These are phyloP conservation scores for Nymphaea thermarum DNA, from an alignment of 164 flowering plant genomes.

Conservation along the genomic window DNA sequence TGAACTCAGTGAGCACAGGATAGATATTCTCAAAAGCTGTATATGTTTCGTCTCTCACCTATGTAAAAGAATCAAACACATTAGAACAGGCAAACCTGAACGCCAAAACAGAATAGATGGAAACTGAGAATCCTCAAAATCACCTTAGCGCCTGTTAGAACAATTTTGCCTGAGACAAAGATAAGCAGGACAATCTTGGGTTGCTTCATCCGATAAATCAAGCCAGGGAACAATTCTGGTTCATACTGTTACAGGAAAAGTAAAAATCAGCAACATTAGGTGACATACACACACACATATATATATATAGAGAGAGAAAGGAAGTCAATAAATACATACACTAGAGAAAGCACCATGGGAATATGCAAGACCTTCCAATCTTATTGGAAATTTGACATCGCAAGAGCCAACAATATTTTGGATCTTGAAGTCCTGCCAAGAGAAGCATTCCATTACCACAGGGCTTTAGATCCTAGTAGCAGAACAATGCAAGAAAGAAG, in stretches of 20 bases:
- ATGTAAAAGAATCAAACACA: slow-evolving; percentile 3
- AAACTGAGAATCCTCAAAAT: not conserved
- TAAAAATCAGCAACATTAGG: not conserved
- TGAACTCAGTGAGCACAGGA: slow-evolving; percentile 71
- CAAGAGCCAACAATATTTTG: slow-evolving; percentile 94
- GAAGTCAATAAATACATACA: slow-evolving; percentile 26
- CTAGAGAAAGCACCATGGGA: slow-evolving; percentile 79
- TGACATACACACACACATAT: not conserved
- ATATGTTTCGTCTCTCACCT: slow-evolving; percentile 73
- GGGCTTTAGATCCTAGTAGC: not conserved
- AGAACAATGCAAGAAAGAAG: not conserved
- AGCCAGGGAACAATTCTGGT: slow-evolving; percentile 88
- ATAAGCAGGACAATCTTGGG: slow-evolving; percentile 84
- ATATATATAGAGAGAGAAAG: not conserved
- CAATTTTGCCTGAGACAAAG: slow-evolving; percentile 89
- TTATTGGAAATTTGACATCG: slow-evolving; percentile 84
- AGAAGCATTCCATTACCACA: not conserved
- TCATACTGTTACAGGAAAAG: slow-evolving; percentile 47
- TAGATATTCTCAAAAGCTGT: slow-evolving; percentile 80
- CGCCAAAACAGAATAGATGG: not conserved
- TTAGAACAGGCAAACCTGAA: slow-evolving; percentile 3
- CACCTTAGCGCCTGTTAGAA: slow-evolving; percentile 92
- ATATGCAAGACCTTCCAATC: slow-evolving; percentile 79
- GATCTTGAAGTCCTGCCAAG: slow-evolving; percentile 71
- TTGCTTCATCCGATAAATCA: slow-evolving; percentile 92